Conservation (phyloP, 805 yeast genomes). For the fission yeast (Schizosaccharomyces pombe) region ASM294v3 CU329670.1:252001-252500, state of each 20-base stretch:
- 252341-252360: background rate
- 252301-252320: constrained; percentile 65
- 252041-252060: constrained; percentile 74
- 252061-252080: constrained; percentile 64
- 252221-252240: constrained; percentile 72
- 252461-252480: constrained; percentile 59
- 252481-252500: constrained; percentile 45
- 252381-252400: constrained; percentile 29
- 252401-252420: constrained; percentile 76
- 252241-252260: constrained; percentile 76
- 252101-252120: constrained; percentile 92
- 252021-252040: constrained; percentile 35
- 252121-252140: constrained; percentile 94
- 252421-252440: constrained; percentile 55
- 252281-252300: constrained; percentile 63
- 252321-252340: constrained; percentile 70
- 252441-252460: constrained; percentile 58
- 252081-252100: constrained; percentile 79
- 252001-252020: constrained; percentile 58
- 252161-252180: constrained; percentile 92
- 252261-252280: constrained; percentile 97
- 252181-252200: constrained; percentile 65
- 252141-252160: constrained; percentile 81
- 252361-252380: background rate
- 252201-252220: constrained; percentile 89